Percentiles rank a stretch among this genome's conserved stretches.
These are phyloP conservation scores for Rusavskia elegans DNA, from an alignment of 495 filamentous ascomycete genomes.

Conservation along the genomic window DNA sequence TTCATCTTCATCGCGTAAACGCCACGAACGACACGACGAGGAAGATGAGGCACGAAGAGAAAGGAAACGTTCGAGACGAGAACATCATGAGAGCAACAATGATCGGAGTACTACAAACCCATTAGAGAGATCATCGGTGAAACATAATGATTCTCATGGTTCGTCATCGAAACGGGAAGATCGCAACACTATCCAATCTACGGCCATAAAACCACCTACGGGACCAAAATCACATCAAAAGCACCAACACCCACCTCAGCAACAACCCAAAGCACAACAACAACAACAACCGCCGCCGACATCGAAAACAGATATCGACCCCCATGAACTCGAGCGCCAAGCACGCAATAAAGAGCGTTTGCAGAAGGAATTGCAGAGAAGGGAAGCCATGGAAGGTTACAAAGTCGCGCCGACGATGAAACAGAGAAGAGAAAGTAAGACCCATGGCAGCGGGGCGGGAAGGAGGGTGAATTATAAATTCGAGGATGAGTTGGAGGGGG, in stretches of 20 bases:
- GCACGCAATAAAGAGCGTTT: slow-evolving; percentile 60
- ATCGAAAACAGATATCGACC: slow-evolving; percentile 31
- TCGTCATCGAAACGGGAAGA: slow-evolving; percentile 28
- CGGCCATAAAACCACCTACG: slow-evolving; percentile 12
- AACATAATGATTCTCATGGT: slow-evolving; percentile 16
- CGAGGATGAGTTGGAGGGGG: slow-evolving; percentile 36
- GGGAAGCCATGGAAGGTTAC: slow-evolving; percentile 24
- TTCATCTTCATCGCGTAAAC: slow-evolving; percentile 6
- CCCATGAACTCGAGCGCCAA: slow-evolving; percentile 62
- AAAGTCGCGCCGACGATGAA: slow-evolving; percentile 22
- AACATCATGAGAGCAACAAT: slow-evolving; percentile 16
- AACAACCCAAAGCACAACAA: background rate
- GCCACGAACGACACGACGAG: slow-evolving; percentile 27
- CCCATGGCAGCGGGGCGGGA: slow-evolving; percentile 30
- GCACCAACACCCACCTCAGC: background rate
- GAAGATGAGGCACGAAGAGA: slow-evolving; percentile 22
- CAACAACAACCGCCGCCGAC: background rate
- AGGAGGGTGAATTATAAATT: slow-evolving; percentile 42
- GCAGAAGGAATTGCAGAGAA: slow-evolving; percentile 54
- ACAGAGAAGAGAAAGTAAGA: slow-evolving; percentile 24
- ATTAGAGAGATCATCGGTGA: background rate
- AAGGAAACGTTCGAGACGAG: slow-evolving; percentile 39
- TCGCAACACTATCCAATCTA: slow-evolving; percentile 17
- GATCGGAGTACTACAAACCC: too few species aligned
- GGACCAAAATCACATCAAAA: slow-evolving; percentile 5